These are phyloP conservation scores for Carex parvula DNA, from an alignment of 176 grass and related monocot species.

Conservation along the genomic window DNA sequence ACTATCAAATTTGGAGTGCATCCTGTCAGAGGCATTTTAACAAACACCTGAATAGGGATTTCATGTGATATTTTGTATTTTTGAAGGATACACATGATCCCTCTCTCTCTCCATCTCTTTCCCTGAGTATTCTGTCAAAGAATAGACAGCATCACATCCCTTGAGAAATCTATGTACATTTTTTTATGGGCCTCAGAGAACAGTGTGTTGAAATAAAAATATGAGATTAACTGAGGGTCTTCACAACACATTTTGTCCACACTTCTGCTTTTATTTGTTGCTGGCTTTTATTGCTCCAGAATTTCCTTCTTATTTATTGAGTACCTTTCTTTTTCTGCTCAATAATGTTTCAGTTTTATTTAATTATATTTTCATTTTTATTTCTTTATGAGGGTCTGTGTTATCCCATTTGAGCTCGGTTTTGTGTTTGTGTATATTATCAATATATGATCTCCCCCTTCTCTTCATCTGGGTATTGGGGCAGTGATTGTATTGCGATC, in stretches of 20 bases:
- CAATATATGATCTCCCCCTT: neutral
- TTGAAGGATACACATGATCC: too few species aligned
- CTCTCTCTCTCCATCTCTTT: too few species aligned
- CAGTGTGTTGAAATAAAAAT: neutral
- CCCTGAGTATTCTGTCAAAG: neutral
- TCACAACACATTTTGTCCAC: neutral
- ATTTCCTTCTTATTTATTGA: neutral
- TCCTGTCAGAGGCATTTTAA: too few species aligned
- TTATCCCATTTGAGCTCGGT: neutral
- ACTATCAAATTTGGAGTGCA: too few species aligned
- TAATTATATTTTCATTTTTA: neutral
- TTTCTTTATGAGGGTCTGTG: neutral
- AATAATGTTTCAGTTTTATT: neutral
- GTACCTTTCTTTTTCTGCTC: neutral
- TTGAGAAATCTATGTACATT: too few species aligned
- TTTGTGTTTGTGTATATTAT: neutral
- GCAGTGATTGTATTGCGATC: too few species aligned
- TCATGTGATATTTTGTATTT: too few species aligned
- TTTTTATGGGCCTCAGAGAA: too few species aligned
- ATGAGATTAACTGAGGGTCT: neutral
- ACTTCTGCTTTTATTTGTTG: neutral
- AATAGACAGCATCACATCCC: neutral
- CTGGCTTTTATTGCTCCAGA: neutral
- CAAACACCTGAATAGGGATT: too few species aligned
- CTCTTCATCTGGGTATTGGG: too few species aligned